Percentiles rank a stretch among this genome's conserved stretches.
Conservation (phyloP, 495 filamentous ascomycete species). For the Immersiella caudata region DNA sequence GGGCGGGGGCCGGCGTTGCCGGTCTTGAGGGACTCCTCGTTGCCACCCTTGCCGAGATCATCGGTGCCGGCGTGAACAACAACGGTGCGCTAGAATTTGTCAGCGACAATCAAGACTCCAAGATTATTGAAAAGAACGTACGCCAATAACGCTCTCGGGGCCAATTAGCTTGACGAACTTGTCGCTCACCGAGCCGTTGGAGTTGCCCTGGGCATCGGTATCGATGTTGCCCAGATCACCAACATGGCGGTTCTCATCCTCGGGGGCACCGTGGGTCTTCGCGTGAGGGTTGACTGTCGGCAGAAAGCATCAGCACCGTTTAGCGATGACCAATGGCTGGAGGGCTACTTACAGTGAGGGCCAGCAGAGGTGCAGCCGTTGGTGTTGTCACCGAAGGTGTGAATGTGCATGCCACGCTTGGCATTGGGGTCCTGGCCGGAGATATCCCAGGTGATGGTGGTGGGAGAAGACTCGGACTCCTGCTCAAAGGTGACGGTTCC, state of each 20-base stretch:
- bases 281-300: conserved; percentile 84
- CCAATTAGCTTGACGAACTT: conserved; percentile 90
- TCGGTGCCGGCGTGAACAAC: conserved; percentile 95
- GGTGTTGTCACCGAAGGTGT: conserved; percentile 99
- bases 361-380: conserved; percentile 98
- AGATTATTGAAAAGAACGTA: conserved; percentile 51
- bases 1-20: conserved; percentile 92
- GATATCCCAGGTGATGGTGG: conserved; percentile 91
- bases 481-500: conserved; percentile 97
- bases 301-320: neutral
- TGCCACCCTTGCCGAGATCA: conserved; percentile 86
- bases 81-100: conserved; percentile 72
- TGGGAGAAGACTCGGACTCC: conserved; percentile 73
- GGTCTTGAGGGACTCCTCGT: conserved; percentile 95
- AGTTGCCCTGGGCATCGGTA: conserved; percentile 88
- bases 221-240: conserved; percentile 97
- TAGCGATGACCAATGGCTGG: neutral
- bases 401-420: conserved; percentile 95
- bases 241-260: conserved; percentile 83
- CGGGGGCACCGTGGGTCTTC: conserved; percentile 89
- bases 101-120: neutral
- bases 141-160: conserved; percentile 90
- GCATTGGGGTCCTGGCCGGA: conserved; percentile 90
- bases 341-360: conserved; percentile 76
- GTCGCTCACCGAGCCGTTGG: conserved; percentile 75